These are phyloP conservation scores for Exophiala alcalophila DNA, from an alignment of 2,329 filamentous ascomycete genomes.

Conservation along the genomic window DNA sequence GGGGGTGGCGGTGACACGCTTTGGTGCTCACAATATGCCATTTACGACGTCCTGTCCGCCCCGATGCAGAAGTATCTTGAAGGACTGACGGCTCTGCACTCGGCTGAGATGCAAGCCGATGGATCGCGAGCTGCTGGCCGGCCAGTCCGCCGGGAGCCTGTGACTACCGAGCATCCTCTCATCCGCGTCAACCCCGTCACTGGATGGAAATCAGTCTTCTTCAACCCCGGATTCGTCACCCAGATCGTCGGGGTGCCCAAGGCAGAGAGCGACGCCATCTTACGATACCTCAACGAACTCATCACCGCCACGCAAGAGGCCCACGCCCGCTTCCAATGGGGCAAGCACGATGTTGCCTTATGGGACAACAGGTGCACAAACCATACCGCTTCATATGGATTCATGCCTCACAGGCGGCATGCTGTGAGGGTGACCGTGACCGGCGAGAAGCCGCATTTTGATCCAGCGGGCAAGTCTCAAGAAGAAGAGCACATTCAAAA, in stretches of 20 bases:
- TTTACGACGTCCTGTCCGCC: slow-evolving; percentile 58
- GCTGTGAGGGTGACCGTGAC: slow-evolving; percentile 50
- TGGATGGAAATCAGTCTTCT: slow-evolving; percentile 59
- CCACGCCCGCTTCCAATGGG: slow-evolving; percentile 52
- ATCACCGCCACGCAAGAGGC: slow-evolving; percentile 51
- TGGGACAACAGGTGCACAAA: slow-evolving; percentile 63
- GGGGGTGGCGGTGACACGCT: slow-evolving; percentile 60
- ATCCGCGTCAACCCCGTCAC: slow-evolving; percentile 62
- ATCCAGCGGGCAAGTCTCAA: slow-evolving; percentile 48
- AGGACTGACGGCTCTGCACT: slow-evolving; percentile 54
- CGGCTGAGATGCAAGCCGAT: slow-evolving; percentile 50
- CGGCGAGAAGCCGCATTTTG: slow-evolving; percentile 48
- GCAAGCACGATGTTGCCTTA: slow-evolving; percentile 62
- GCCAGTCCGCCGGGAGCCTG: slow-evolving; percentile 41
- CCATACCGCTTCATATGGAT: slow-evolving; percentile 44
- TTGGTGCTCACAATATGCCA: slow-evolving; percentile 65
- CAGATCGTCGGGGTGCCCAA: slow-evolving; percentile 45
- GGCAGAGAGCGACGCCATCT: slow-evolving; percentile 43
- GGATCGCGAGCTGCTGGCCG: slow-evolving; percentile 38
- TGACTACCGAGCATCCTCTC: slow-evolving; percentile 54
- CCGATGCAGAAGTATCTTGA: slow-evolving; percentile 59
- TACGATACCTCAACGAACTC: slow-evolving; percentile 43
- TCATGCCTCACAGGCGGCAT: slow-evolving; percentile 56
- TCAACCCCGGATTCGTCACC: slow-evolving; percentile 42
- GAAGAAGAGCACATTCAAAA: slow-evolving; percentile 52